Conservation (phyloP, 2,329 filamentous ascomycete species). For the Fusarium oxysporum region DNA sequence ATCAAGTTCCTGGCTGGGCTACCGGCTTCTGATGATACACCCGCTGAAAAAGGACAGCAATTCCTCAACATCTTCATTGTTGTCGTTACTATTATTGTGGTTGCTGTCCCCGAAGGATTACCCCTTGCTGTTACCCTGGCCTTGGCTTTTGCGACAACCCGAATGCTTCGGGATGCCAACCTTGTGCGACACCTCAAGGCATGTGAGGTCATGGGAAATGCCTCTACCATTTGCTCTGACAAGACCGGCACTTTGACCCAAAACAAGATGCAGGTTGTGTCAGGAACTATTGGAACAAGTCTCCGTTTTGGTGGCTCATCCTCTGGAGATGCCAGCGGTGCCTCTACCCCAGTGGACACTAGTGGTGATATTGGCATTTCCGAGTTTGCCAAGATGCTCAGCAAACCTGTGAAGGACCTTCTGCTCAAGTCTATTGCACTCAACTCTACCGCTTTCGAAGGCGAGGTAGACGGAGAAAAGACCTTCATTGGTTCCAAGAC, state of each 20-base stretch:
- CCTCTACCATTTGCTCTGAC: constrained; percentile 76
- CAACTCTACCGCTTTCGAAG: constrained; percentile 82
- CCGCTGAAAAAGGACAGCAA: constrained; percentile 81
- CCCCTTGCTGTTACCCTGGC: constrained; percentile 83
- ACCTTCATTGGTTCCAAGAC: constrained; percentile 83
- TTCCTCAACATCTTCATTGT: constrained; percentile 83
- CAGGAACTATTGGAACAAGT: constrained; percentile 67
- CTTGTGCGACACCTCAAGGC: constrained; percentile 80
- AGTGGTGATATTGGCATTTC: constrained; percentile 55
- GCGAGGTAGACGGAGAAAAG: constrained; percentile 73
- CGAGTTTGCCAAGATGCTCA: constrained; percentile 62
- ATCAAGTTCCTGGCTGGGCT: constrained; percentile 85
- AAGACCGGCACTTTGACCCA: constrained; percentile 76
- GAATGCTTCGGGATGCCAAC: constrained; percentile 83
- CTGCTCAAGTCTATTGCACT: constrained; percentile 70
- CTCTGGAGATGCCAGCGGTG: constrained; percentile 42
- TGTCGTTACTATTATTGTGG: constrained; percentile 82
- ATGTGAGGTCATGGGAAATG: constrained; percentile 85
- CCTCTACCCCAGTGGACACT: constrained; percentile 44
- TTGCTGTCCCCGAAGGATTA: constrained; percentile 82
- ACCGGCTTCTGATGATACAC: constrained; percentile 59
- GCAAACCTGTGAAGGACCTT: constrained; percentile 61
- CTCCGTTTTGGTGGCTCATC: constrained; percentile 64
- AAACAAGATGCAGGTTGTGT: constrained; percentile 76
- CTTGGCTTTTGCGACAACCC: constrained; percentile 79